Evolutionary conservation across 148 eudicot genomes (phyloP).

Genomic region (Rheum nobile): DNA sequence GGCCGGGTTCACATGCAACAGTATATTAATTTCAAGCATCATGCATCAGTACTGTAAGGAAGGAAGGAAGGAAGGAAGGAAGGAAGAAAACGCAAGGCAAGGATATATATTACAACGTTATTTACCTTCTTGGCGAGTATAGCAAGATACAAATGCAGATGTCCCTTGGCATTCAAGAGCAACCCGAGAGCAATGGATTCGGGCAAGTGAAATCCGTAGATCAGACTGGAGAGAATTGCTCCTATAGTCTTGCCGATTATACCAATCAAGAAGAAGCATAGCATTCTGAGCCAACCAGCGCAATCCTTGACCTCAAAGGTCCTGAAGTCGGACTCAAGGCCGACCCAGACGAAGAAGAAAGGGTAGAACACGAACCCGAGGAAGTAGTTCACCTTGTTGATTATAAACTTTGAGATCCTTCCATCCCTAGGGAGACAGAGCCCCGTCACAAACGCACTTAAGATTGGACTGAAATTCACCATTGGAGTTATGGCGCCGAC

Average conservation of each 20-base stretch:
- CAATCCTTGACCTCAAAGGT: slow-evolving; percentile 16
- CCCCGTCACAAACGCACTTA: slow-evolving; percentile 79
- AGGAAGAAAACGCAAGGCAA: no score
- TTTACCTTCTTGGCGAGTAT: slow-evolving; percentile 53
- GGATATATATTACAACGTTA: neutral
- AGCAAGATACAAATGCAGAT: slow-evolving; percentile 66
- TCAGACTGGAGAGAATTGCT: slow-evolving; percentile 43
- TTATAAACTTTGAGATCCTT: slow-evolving; percentile 63
- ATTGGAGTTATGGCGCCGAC: slow-evolving; percentile 46
- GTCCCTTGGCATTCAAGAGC: slow-evolving; percentile 80
- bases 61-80: no score
- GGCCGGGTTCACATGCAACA: slow-evolving; percentile 44
- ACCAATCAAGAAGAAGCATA: slow-evolving; percentile 38
- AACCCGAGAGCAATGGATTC: slow-evolving; percentile 70
- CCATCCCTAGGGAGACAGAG: slow-evolving; percentile 76
- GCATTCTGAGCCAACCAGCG: slow-evolving; percentile 39
- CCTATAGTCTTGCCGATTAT: slow-evolving; percentile 64
- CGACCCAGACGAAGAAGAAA: slow-evolving; percentile 68
- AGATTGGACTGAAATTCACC: slow-evolving; percentile 35
- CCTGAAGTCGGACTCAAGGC: slow-evolving; percentile 40
- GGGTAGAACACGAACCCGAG: slow-evolving; percentile 56
- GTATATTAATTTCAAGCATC: no score
- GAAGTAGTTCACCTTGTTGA: slow-evolving; percentile 56
- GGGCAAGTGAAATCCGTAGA: slow-evolving; percentile 63
- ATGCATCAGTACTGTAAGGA: no score